Evolutionary conservation across 2,329 filamentous ascomycete genomes (phyloP).

Genomic region (Didymella exigua): DNA sequence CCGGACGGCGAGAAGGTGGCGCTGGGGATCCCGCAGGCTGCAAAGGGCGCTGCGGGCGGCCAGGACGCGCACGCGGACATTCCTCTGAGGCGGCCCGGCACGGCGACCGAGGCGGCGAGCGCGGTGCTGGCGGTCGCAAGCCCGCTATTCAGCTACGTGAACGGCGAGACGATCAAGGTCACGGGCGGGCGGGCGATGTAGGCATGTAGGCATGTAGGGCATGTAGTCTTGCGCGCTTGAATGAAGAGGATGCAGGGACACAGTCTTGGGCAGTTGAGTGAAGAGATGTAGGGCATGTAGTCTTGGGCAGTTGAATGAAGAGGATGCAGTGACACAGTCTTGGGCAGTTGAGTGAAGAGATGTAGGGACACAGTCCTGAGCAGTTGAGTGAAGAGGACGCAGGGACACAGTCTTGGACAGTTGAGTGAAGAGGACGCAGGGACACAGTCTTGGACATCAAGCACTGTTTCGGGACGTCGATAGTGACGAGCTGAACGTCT

Average conservation of each 20-base stretch:
- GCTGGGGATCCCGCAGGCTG: conserved; percentile 53
- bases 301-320: no score
- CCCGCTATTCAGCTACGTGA: conserved; percentile 83
- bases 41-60: conserved; percentile 40
- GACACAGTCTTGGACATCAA: no score
- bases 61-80: conserved; percentile 69
- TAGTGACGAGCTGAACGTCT: background rate
- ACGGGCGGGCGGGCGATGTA: conserved; percentile 75
- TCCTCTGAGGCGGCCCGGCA: conserved; percentile 76
- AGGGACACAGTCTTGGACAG: no score
- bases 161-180: conserved; percentile 84
- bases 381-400: no score
- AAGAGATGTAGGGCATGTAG: no score
- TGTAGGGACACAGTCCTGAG: no score
- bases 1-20: conserved; percentile 67
- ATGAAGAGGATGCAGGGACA: no score
- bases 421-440: no score
- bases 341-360: no score
- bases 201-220: conserved; percentile 1
- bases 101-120: conserved; percentile 78
- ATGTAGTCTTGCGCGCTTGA: no score
- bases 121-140: conserved; percentile 79
- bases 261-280: no score
- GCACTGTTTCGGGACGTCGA: background rate
- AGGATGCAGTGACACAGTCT: no score